These are phyloP conservation scores for Linnemannia schmuckeri DNA, from an alignment of 192 early-diverging fungal genomes.

Conservation along the genomic window DNA sequence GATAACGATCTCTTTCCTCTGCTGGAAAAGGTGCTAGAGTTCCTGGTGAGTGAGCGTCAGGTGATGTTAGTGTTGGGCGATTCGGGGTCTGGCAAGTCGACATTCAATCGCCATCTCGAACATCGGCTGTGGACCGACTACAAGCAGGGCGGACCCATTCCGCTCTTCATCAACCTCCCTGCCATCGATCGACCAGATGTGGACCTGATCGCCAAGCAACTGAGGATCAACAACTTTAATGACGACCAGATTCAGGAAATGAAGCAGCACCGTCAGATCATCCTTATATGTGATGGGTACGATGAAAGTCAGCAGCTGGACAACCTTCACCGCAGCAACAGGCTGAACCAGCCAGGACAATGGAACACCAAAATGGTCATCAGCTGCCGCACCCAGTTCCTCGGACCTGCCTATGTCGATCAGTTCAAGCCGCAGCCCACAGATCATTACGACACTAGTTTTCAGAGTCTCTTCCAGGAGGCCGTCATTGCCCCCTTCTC, in stretches of 20 bases:
- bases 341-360: background rate
- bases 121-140: background rate
- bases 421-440: background rate
- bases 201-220: background rate
- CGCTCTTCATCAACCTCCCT: background rate
- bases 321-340: background rate
- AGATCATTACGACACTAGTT: background rate
- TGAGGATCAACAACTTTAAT: background rate
- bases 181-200: background rate
- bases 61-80: background rate
- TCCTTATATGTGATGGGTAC: slow-evolving; percentile 1
- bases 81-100: background rate
- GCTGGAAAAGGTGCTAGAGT: background rate
- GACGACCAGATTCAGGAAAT: background rate
- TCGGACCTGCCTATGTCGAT: background rate
- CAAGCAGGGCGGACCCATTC: background rate
- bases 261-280: background rate
- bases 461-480: background rate
- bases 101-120: background rate
- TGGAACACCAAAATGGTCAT: background rate
- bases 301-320: background rate
- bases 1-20: background rate
- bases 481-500: background rate
- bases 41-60: background rate
- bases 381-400: background rate